phyloP scores from a whole-genome alignment of 169 alveolate genomes.

The Plasmodium knowlesi region DNA sequence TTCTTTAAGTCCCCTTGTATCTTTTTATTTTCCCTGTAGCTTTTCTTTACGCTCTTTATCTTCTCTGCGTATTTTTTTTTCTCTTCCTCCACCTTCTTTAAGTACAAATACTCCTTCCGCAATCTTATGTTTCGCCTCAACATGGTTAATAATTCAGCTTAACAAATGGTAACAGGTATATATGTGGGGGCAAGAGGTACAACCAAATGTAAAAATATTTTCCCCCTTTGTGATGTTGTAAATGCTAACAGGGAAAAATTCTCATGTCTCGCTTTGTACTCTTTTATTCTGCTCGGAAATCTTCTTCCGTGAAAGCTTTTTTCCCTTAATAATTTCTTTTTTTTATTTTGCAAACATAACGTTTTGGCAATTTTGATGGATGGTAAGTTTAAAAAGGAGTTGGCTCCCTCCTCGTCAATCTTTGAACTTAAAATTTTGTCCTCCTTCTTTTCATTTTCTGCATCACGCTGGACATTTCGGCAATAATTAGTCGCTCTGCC shows the following conservation, averaged over 20 bases:
- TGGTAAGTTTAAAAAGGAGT: neutral
- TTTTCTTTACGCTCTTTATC: conserved; percentile 89
- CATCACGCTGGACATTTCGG: neutral
- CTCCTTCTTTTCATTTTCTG: neutral
- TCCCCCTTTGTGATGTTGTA: neutral
- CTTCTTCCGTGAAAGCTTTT: neutral
- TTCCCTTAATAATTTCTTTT: neutral
- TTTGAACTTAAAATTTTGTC: neutral
- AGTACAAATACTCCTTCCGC: conserved; percentile 95
- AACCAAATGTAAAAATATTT: neutral
- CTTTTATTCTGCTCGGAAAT: too few species aligned
- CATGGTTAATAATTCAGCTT: conserved; percentile 82
- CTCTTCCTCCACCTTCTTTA: conserved; percentile 92
- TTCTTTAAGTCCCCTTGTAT: conserved; percentile 90
- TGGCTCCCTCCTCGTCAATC: neutral
- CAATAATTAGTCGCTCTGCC: neutral
- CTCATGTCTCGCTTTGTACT: neutral
- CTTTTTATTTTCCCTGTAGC: conserved; percentile 89
- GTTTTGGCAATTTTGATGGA: neutral
- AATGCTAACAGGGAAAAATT: neutral
- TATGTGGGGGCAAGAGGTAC: neutral
- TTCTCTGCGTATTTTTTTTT: conserved; percentile 90
- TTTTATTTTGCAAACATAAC: neutral
- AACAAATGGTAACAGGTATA: neutral
- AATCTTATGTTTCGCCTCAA: conserved; percentile 93